Evolutionary conservation across 768 basidiomycete genomes (phyloP), one percentile per base, ranked within the genome.

Genomic region (Sistotremastrum niveocremeum): DNA sequence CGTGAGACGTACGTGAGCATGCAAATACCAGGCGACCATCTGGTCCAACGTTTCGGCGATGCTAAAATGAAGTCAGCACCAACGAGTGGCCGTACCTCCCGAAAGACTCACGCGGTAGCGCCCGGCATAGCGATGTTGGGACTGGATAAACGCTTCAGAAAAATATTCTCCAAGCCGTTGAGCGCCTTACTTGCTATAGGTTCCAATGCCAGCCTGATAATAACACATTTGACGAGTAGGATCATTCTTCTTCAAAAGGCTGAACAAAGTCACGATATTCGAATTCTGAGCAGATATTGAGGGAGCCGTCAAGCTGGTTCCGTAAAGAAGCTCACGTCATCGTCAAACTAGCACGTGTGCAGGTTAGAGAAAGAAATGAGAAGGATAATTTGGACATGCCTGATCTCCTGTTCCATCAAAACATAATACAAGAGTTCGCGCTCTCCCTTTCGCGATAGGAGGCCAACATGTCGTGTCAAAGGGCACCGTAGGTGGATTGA

Each of bases 171-270:
- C 44, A 31, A 33, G 20, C 66, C 68, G 62, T 71, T 71, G 48
- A 64, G 68, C 4, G 73, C 46, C 36, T 62, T 67, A 20, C 70
- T 59, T 54, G 2, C 64, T 71, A 52, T 74, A 74, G 4, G 73
- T 76, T 4, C 74, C 73, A 49, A 75, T 73, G 2, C 73, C 74
- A 44, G 74, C 68, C 71, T 74, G 47, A 10, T 34, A 32, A 42
- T 42, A 42, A 29, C n/a, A 10, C 10, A 38, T 10, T 12, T 38
- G 37, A 10, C 12, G 10, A 38, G 10, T 12, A 10, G 37, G 37
- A 10, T 38, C 12, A 12, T 38, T 38, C 12, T 38, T 38, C 10
- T 10, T 43, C 12, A 33, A 8, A 32, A 31, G 6, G 6, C 42
- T 32, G 42, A 39, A 43, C n/a, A 20, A 8, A 33, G 6, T 6